A percentile compares a stretch with the other conserved stretches of the same genome.
Evolutionary conservation across 2,329 filamentous ascomycete species (phyloP).

Genomic region (Elsinoe batatas): DNA sequence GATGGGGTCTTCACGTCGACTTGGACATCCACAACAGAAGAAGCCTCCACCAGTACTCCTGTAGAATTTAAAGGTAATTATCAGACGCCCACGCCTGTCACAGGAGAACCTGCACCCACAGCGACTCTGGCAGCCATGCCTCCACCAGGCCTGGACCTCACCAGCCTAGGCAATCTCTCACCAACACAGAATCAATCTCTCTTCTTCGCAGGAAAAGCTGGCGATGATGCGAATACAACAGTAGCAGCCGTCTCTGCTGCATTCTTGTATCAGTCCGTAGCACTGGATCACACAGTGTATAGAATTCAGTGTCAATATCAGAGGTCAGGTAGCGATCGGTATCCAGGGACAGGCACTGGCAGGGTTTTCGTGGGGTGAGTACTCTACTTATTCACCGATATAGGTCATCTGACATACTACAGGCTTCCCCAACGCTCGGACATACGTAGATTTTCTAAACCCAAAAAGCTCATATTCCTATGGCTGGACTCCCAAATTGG

Average conservation of each 20-base stretch:
- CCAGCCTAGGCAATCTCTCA: slow-evolving; percentile 10
- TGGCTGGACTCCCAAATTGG: slow-evolving; percentile 15
- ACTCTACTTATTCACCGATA: neutral
- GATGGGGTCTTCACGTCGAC: neutral
- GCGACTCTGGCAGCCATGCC: slow-evolving; percentile 6
- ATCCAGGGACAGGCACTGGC: slow-evolving; percentile 13
- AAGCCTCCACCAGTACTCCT: neutral
- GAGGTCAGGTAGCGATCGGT: slow-evolving; percentile 4
- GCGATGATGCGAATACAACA: neutral
- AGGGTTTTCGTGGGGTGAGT: slow-evolving; percentile 5
- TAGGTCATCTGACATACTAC: slow-evolving; percentile 1
- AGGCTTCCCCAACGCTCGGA: slow-evolving; percentile 10
- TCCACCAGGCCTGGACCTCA: slow-evolving; percentile 10
- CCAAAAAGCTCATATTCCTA: slow-evolving; percentile 1
- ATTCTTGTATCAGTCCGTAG: slow-evolving; percentile 15
- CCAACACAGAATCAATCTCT: slow-evolving; percentile 3
- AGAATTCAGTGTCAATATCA: slow-evolving; percentile 9
- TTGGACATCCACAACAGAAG: neutral
- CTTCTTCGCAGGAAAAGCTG: slow-evolving; percentile 8
- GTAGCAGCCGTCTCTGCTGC: slow-evolving; percentile 8
- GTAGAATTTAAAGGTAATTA: neutral
- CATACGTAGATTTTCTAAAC: slow-evolving; percentile 13
- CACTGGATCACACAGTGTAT: slow-evolving; percentile 15
- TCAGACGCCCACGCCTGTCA: neutral
- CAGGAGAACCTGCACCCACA: neutral